Conservation (phyloP, 2,329 filamentous ascomycete genomes). For the Neoascochyta sp. region DNA sequence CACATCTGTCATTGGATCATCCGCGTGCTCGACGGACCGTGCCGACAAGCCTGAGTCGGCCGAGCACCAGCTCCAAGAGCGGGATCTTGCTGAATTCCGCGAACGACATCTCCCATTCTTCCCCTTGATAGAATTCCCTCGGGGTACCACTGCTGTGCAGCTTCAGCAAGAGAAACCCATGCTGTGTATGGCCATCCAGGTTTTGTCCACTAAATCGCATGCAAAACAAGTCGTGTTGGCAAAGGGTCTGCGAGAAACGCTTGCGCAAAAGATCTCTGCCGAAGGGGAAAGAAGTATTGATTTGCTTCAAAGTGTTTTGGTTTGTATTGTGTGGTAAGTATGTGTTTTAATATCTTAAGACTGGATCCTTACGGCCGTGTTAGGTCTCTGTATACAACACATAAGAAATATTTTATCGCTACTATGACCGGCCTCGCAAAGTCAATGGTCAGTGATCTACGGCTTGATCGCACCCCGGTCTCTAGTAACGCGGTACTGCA, state of each 20-base stretch:
- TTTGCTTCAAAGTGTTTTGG: constrained; percentile 17
- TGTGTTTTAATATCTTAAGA: not conserved
- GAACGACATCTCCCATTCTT: constrained; percentile 9
- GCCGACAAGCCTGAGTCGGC: not conserved
- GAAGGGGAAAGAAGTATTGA: constrained; percentile 23
- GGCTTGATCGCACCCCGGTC: constrained; percentile 13
- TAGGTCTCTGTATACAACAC: constrained; percentile 16
- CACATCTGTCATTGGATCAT: constrained; percentile 9
- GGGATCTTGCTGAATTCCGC: constrained; percentile 10
- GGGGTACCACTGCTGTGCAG: constrained; percentile 6
- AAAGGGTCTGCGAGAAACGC: constrained; percentile 10
- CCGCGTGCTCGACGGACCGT: constrained; percentile 1
- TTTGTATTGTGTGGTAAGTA: constrained; percentile 18
- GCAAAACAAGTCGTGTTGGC: constrained; percentile 14
- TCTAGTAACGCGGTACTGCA: constrained; percentile 7
- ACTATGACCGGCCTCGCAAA: constrained; percentile 12
- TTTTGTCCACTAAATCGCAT: constrained; percentile 12
- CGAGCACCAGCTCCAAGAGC: constrained; percentile 7
- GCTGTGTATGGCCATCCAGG: constrained; percentile 15
- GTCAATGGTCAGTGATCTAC: constrained; percentile 17
- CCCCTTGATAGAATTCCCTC: constrained; percentile 11
- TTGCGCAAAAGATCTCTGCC: constrained; percentile 18
- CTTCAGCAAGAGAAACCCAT: constrained; percentile 9
- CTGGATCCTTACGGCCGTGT: not conserved
- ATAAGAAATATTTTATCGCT: constrained; percentile 18